Conservation (phyloP, 2,329 filamentous ascomycete species). For the Pleurostoma richardsiae region DNA sequence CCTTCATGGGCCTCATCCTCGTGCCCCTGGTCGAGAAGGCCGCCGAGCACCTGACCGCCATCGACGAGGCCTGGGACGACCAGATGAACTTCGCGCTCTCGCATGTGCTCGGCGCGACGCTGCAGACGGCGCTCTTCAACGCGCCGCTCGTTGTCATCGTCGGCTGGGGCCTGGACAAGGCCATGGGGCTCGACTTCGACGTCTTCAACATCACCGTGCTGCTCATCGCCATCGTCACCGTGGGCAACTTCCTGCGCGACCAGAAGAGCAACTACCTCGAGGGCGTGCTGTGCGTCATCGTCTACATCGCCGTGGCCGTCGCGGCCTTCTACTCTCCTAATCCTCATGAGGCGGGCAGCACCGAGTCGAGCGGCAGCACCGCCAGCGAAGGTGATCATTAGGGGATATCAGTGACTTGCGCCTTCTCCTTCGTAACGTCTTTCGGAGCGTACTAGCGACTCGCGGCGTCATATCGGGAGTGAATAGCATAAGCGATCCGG, state of each 20-base stretch:
- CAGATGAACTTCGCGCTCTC: constrained; percentile 82
- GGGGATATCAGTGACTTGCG: too few relatives aligned
- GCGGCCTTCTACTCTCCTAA: constrained; percentile 54
- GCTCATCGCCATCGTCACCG: constrained; percentile 77
- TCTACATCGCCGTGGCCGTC: constrained; percentile 56
- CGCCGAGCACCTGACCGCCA: constrained; percentile 76
- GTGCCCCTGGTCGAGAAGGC: constrained; percentile 81
- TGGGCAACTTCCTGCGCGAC: constrained; percentile 83
- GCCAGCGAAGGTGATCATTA: not conserved
- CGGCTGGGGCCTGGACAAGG: constrained; percentile 68
- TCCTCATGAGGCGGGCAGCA: constrained; percentile 12
- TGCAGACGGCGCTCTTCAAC: constrained; percentile 87
- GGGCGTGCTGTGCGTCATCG: constrained; percentile 70
- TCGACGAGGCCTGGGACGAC: constrained; percentile 81
- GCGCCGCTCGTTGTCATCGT: constrained; percentile 78
- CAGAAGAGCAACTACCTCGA: constrained; percentile 90
- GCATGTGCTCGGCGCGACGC: constrained; percentile 79
- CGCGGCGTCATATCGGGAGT: too few relatives aligned
- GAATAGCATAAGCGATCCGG: too few relatives aligned
- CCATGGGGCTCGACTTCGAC: constrained; percentile 80
- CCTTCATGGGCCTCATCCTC: constrained; percentile 64
- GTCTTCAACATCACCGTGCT: constrained; percentile 80
- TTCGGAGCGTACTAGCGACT: too few relatives aligned
- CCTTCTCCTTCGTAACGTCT: too few relatives aligned
- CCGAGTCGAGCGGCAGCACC: not conserved